These are phyloP conservation scores for Domatiomyces catenatus DNA, from an alignment of 2,329 filamentous ascomycete genomes.

Conservation along the genomic window DNA sequence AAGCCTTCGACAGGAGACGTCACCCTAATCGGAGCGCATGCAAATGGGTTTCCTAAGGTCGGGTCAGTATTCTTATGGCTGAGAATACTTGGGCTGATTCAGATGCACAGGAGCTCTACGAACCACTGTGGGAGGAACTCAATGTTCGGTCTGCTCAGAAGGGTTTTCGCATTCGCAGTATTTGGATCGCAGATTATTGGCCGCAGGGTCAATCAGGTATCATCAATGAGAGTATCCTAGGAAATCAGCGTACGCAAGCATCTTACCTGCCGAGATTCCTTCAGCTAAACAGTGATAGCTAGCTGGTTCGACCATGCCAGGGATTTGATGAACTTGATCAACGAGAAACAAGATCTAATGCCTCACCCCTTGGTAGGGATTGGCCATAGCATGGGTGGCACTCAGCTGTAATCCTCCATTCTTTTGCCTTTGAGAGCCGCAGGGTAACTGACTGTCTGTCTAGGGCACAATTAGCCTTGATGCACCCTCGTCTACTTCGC, in stretches of 20 bases:
- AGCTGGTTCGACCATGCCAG: conserved; percentile 69
- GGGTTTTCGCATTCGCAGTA: conserved; percentile 57
- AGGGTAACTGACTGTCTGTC: conserved; percentile 2
- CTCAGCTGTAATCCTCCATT: conserved; percentile 37
- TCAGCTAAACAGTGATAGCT: conserved; percentile 38
- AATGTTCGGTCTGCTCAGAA: conserved; percentile 40
- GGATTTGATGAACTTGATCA: conserved; percentile 73
- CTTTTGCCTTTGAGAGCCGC: background rate
- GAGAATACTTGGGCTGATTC: conserved; percentile 6
- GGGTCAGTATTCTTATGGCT: conserved; percentile 25
- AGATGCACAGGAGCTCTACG: conserved; percentile 60
- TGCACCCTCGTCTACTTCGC: conserved; percentile 62
- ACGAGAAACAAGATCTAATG: conserved; percentile 64
- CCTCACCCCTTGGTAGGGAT: conserved; percentile 69
- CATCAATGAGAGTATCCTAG: conserved; percentile 59
- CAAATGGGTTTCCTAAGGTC: conserved; percentile 76
- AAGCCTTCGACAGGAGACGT: conserved; percentile 55
- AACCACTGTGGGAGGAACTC: conserved; percentile 79
- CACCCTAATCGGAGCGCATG: conserved; percentile 74
- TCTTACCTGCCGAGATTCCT: conserved; percentile 11
- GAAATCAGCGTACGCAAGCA: conserved; percentile 56
- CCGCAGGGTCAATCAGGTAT: conserved; percentile 67
- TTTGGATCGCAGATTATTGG: conserved; percentile 84
- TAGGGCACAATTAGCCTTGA: conserved; percentile 6
- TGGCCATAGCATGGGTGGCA: conserved; percentile 79